Base-by-base conservation (phyloP, 805 yeast genomes). In the Metschnikowia borealis region DNA sequence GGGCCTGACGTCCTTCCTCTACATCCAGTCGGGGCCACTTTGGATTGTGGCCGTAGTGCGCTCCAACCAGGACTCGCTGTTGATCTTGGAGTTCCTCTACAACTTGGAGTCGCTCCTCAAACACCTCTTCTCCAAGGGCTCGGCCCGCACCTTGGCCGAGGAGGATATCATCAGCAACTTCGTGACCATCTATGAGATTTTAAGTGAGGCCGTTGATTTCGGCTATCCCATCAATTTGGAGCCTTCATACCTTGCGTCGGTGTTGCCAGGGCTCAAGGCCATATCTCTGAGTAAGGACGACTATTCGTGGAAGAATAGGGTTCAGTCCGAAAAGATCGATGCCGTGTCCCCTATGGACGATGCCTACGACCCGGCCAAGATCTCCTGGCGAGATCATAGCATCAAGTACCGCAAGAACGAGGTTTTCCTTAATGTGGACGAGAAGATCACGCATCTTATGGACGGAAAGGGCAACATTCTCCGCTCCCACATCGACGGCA, bases 41-140 rank as follows among this genome's bases (percentile, higher is more conserved):
- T 94, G 95, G 86, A 60, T 89, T 7, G 96, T 91, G 10, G 96
- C 91, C 0, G 90, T 91, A n/a, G 82, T 95, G 0, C 78, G 97
- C 54, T 84, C 89, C 39, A 94, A 92, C 63, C 88, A 85, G 35
- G 97, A 92, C 63, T 90, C 91, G 33, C 81, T 90, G 1, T 66
- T 82, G 3, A 80, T 91, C 1, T 80, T 90, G 62, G 97, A 92
- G 70, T 88, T 86, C 60, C 69, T 92, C 20, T 82, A 82, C 68
- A 78, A 79, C 51, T 70, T 92, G 21, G 79, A 81, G 48, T 66
- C 70, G 5, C 62, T 89, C 1, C 68, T 89, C 48, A 68, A 73
- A 46, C 69, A 54, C 20, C 50, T 65, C 35, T 55, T 67, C 20
- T 43, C 55, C 15, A 55, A 57, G 21, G 55, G 55, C 44, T 49